Conservation (phyloP, 1,284 basidiomycete species). For the Amylostereum areolatum region DNA sequence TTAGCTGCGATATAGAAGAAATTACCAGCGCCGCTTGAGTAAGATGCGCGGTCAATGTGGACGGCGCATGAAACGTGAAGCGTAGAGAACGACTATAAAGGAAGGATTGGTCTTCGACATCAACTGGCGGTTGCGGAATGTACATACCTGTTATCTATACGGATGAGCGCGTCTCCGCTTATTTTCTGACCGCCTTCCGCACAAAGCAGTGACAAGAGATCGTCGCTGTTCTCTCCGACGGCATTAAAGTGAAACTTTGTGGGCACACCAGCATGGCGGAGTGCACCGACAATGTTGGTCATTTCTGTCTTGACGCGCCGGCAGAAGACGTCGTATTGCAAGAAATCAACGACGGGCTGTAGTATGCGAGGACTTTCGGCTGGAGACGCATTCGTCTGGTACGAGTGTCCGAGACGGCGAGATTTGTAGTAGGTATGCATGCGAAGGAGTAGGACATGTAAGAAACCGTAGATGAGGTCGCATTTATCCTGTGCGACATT, state of each 20-base stretch:
- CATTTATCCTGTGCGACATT: conserved; percentile 36
- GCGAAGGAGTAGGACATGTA: conserved; percentile 62
- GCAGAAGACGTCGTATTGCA: conserved; percentile 74
- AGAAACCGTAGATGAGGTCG: conserved; percentile 60
- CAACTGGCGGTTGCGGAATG: background rate
- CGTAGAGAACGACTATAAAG: conserved; percentile 57
- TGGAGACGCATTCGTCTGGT: conserved; percentile 17
- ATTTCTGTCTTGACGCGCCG: conserved; percentile 54
- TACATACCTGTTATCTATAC: conserved; percentile 58
- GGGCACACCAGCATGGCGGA: conserved; percentile 50
- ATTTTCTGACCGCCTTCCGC: conserved; percentile 28
- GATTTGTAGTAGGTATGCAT: conserved; percentile 47
- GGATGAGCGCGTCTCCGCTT: conserved; percentile 63
- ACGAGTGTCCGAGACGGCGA: conserved; percentile 38
- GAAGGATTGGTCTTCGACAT: background rate
- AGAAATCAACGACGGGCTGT: conserved; percentile 65
- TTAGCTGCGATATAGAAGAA: conserved; percentile 65
- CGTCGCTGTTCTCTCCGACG: conserved; percentile 60
- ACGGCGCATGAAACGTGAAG: conserved; percentile 68
- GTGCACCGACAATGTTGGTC: conserved; percentile 37
- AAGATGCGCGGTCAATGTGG: conserved; percentile 63
- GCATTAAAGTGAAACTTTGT: conserved; percentile 53
- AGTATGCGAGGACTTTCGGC: conserved; percentile 34
- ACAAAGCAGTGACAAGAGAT: conserved; percentile 42
- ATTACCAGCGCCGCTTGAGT: conserved; percentile 69